phyloP scores from a whole-genome alignment of 257 asterid species.

The Henckelia pumila region DNA sequence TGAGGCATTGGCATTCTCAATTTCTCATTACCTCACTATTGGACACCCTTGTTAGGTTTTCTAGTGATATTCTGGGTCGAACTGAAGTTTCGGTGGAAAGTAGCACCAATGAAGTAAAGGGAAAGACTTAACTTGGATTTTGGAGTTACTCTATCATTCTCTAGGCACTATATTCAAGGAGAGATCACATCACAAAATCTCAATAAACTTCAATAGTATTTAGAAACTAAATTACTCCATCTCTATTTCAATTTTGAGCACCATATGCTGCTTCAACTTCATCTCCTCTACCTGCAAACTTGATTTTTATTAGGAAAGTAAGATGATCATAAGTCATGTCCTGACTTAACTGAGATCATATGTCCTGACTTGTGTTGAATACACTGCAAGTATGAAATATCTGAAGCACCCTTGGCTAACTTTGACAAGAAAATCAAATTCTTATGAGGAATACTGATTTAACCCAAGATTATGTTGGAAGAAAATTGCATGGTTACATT shows the following conservation, averaged over 20 bases:
- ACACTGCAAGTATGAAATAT: no score
- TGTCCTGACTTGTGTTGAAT: neutral
- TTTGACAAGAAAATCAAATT: no score
- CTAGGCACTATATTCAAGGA: neutral
- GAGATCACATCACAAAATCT: neutral
- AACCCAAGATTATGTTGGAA: no score
- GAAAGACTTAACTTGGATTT: neutral
- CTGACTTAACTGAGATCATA: neutral
- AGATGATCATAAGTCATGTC: neutral
- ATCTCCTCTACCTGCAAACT: neutral
- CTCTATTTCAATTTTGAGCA: neutral
- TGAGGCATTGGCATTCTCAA: constrained; percentile 15
- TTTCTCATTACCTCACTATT: neutral
- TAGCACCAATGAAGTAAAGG: neutral
- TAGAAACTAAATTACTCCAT: neutral
- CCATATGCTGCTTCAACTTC: neutral
- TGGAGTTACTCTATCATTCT: neutral
- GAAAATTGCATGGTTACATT: neutral
- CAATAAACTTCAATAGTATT: neutral
- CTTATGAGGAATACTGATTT: no score
- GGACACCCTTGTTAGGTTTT: neutral
- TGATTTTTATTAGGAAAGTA: neutral
- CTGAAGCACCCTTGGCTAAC: neutral
- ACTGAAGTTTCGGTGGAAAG: no score
- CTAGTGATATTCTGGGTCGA: neutral